Evolutionary conservation across 352 stramenopile genomes (phyloP).

Genomic region (Stramenopiles sp.): DNA sequence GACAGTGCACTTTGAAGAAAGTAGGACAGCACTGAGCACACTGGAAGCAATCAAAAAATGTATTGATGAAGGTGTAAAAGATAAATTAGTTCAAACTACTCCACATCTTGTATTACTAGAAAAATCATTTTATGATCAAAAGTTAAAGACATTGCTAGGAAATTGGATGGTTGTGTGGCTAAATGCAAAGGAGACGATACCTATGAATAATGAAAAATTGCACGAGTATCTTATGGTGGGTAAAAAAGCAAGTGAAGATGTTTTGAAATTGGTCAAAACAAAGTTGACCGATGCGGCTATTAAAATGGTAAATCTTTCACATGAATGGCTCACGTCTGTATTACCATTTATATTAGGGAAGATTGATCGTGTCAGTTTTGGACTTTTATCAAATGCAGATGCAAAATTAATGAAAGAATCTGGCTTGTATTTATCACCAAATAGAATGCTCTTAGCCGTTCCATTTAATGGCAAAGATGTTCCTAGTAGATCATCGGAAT

Average conservation of each 20-base stretch:
- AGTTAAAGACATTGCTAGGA: conserved; percentile 78
- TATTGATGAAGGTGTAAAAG: conserved; percentile 63
- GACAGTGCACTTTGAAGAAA: too few relatives aligned
- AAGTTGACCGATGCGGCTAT: conserved; percentile 12
- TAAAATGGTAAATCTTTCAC: conserved; percentile 97
- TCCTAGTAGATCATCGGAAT: conserved; percentile 90
- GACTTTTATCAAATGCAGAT: too few relatives aligned
- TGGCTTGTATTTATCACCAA: conserved; percentile 76
- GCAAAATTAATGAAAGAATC: conserved; percentile 28
- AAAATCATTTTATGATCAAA: conserved; percentile 74
- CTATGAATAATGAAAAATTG: too few relatives aligned
- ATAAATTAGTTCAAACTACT: conserved; percentile 81
- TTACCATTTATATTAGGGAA: too few relatives aligned
- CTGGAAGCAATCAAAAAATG: conserved; percentile 57
- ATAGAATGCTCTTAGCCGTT: conserved; percentile 76
- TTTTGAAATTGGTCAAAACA: too few relatives aligned
- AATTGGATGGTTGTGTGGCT: conserved; percentile 53
- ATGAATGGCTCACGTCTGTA: too few relatives aligned
- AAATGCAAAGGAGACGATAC: too few relatives aligned
- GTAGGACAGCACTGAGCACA: conserved; percentile 36
- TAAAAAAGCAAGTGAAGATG: too few relatives aligned
- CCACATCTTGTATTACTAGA: conserved; percentile 93
- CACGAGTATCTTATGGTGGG: too few relatives aligned
- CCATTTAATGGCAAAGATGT: conserved; percentile 99
- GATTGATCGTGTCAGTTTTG: too few relatives aligned